These are phyloP conservation scores for Ogataea angusta DNA, from an alignment of 805 yeast species.

Conservation along the genomic window DNA sequence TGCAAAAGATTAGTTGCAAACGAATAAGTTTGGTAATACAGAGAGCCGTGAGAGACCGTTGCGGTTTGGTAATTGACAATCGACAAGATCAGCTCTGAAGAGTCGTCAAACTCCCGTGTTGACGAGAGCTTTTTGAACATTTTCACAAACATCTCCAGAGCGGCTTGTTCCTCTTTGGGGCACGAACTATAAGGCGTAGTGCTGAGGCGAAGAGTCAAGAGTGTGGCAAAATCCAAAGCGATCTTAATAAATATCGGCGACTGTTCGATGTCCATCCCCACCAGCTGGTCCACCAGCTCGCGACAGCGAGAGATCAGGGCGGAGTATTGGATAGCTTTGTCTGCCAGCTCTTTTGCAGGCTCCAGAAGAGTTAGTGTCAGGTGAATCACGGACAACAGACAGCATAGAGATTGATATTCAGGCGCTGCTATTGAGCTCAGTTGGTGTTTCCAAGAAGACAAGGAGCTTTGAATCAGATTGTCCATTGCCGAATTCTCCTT, in stretches of 20 bases:
- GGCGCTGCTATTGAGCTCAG: slow-evolving; percentile 8
- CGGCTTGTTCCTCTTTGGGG: slow-evolving; percentile 7
- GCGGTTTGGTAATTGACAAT: slow-evolving; percentile 8
- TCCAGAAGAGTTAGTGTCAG: slow-evolving; percentile 22
- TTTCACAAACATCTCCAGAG: slow-evolving; percentile 8
- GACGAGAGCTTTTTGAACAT: slow-evolving; percentile 6
- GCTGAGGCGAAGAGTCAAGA: slow-evolving; percentile 9
- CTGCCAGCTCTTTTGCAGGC: slow-evolving; percentile 12
- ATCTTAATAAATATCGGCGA: slow-evolving; percentile 24
- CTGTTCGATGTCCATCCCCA: slow-evolving; percentile 9
- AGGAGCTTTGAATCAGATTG: slow-evolving; percentile 20
- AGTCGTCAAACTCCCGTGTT: slow-evolving; percentile 5
- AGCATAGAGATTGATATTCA: slow-evolving; percentile 5
- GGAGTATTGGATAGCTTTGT: slow-evolving; percentile 9
- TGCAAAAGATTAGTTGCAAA: slow-evolving; percentile 11
- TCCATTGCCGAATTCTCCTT: slow-evolving; percentile 12
- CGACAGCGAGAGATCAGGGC: slow-evolving; percentile 9
- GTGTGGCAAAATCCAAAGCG: slow-evolving; percentile 22
- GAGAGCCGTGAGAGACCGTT: slow-evolving; percentile 6
- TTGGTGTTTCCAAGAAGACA: slow-evolving; percentile 26
- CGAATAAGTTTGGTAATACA: slow-evolving; percentile 3
- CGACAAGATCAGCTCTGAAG: slow-evolving; percentile 5
- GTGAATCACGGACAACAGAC: slow-evolving; percentile 16
- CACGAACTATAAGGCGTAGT: slow-evolving; percentile 12
- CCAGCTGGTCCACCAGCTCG: slow-evolving; percentile 5